These are phyloP conservation scores for Thielaviopsis euricoi DNA, from an alignment of 2,329 filamentous ascomycete genomes.

Conservation along the genomic window DNA sequence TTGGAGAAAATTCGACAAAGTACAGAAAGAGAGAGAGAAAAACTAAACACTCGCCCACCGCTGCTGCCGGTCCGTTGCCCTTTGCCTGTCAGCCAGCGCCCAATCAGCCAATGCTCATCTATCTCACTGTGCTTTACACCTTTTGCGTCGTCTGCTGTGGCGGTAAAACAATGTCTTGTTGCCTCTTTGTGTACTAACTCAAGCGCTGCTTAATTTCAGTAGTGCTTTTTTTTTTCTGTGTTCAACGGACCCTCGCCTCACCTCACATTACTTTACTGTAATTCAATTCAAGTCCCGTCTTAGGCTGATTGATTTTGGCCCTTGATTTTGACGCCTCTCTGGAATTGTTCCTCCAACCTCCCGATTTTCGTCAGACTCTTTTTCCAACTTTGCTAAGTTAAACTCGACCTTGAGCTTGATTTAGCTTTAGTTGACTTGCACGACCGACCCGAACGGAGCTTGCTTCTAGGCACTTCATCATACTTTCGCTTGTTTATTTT, in stretches of 20 bases:
- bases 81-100: no score
- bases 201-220: not conserved
- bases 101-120: no score
- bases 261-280: no score
- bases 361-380: constrained; percentile 4
- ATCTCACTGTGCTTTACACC: no score
- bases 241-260: not conserved
- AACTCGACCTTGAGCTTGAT: no score
- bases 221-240: not conserved
- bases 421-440: no score
- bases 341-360: not conserved
- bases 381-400: not conserved
- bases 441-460: no score
- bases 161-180: not conserved
- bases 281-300: not conserved
- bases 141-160: not conserved
- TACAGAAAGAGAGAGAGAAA: no score
- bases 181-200: not conserved
- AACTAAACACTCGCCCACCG: no score
- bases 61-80: no score
- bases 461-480: no score
- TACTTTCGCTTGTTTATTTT: not conserved
- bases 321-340: not conserved
- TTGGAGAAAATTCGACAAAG: no score
- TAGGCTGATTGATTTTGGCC: not conserved